These are phyloP conservation scores for Claviceps capensis DNA, from an alignment of 2,329 filamentous ascomycete species.

Conservation along the genomic window DNA sequence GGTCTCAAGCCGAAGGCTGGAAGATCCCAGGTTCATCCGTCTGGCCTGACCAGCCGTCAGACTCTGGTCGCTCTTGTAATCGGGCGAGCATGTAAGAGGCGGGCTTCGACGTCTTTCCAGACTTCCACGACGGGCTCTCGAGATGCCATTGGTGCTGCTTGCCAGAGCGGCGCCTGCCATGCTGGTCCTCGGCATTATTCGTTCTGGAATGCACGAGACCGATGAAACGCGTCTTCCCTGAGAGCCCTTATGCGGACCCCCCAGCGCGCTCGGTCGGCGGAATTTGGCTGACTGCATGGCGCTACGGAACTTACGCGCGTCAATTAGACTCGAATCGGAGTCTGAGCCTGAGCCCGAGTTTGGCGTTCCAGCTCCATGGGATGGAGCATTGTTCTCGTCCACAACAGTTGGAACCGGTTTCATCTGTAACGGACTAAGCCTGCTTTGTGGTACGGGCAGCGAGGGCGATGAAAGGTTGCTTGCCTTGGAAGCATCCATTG, in stretches of 20 bases:
- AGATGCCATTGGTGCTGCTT: conserved; percentile 42
- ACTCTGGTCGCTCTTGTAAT: conserved; percentile 22
- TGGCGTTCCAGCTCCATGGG: conserved; percentile 15
- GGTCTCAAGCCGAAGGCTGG: conserved; percentile 20
- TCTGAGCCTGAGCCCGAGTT: conserved; percentile 29
- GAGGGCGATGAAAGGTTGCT: conserved; percentile 36
- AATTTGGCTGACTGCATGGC: conserved; percentile 38
- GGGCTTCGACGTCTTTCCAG: conserved; percentile 37
- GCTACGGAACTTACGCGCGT: conserved; percentile 39
- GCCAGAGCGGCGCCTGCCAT: conserved; percentile 31
- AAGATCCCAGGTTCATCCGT: conserved; percentile 37
- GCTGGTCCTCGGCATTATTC: conserved; percentile 16
- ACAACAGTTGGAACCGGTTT: conserved; percentile 20
- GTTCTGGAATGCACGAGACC: conserved; percentile 19
- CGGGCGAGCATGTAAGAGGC: conserved; percentile 38
- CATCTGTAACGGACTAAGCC: conserved; percentile 9
- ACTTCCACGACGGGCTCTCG: conserved; percentile 36
- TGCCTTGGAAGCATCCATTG: conserved; percentile 34
- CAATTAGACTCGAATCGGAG: conserved; percentile 36
- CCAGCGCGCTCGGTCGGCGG: conserved; percentile 26
- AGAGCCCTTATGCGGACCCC: conserved; percentile 18
- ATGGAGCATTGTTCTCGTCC: conserved; percentile 41
- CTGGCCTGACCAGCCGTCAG: conserved; percentile 43
- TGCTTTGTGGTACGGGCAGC: conserved; percentile 12
- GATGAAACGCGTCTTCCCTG: conserved; percentile 32